Percentiles rank a stretch among this genome's conserved stretches.
These are phyloP conservation scores for Lepraria neglecta DNA, from an alignment of 495 filamentous ascomycete genomes.

Conservation along the genomic window DNA sequence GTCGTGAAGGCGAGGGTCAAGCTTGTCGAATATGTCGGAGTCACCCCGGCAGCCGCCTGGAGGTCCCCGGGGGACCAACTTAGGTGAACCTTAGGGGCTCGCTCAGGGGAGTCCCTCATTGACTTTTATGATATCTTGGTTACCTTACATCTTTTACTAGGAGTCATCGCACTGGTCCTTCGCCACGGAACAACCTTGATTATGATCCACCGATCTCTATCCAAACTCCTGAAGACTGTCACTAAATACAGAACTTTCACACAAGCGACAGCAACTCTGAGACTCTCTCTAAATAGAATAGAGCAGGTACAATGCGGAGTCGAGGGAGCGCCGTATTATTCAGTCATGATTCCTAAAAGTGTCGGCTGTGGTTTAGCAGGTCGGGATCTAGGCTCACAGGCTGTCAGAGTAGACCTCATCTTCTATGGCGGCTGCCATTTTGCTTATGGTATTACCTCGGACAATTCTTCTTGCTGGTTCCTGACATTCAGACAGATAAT, in stretches of 20 bases:
- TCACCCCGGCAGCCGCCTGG: no score
- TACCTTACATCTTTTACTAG: no score
- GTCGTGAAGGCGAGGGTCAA: constrained; percentile 15
- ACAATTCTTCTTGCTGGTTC: background rate
- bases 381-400: constrained; percentile 7
- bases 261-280: constrained; percentile 5
- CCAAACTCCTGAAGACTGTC: background rate
- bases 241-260: constrained; percentile 1
- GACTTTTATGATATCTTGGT: no score
- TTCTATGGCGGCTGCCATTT: constrained; percentile 13
- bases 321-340: constrained; percentile 8
- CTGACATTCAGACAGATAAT: background rate
- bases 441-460: background rate
- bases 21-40: constrained; percentile 14
- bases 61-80: no score
- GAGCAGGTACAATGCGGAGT: constrained; percentile 6
- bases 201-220: background rate
- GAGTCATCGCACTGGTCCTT: no score
- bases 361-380: constrained; percentile 10
- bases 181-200: background rate
- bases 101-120: no score
- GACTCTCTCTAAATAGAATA: background rate
- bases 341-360: constrained; percentile 1
- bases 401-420: constrained; percentile 2
- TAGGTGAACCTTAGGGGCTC: no score